These are phyloP conservation scores for Galerina marginata DNA, from an alignment of 768 basidiomycete genomes.

Conservation along the genomic window DNA sequence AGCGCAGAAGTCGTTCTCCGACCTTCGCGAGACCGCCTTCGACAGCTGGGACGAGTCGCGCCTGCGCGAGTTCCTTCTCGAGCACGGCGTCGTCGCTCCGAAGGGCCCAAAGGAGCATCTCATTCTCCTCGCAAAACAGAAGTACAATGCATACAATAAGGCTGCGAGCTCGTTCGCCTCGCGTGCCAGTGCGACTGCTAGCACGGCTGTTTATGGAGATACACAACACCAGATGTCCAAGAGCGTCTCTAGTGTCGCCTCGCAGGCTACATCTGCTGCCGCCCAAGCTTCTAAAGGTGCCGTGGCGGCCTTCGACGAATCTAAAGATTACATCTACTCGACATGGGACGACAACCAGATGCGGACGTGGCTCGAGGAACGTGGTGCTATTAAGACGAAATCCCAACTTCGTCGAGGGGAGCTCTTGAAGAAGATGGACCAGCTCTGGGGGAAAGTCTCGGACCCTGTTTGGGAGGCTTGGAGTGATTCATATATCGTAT, in stretches of 20 bases:
- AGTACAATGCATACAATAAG: slow-evolving; percentile 62
- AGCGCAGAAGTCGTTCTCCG: slow-evolving; percentile 67
- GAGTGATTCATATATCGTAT: slow-evolving; percentile 83
- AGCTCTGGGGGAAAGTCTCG: slow-evolving; percentile 65
- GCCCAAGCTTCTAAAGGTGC: slow-evolving; percentile 61
- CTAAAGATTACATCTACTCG: slow-evolving; percentile 88
- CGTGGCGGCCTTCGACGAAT: slow-evolving; percentile 61
- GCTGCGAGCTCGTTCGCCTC: slow-evolving; percentile 64
- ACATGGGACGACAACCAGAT: slow-evolving; percentile 87
- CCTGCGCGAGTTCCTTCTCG: slow-evolving; percentile 82
- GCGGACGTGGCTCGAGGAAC: slow-evolving; percentile 72
- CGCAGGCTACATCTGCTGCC: slow-evolving; percentile 26
- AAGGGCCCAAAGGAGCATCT: slow-evolving; percentile 81
- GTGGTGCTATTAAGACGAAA: slow-evolving; percentile 72
- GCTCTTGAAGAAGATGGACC: slow-evolving; percentile 69
- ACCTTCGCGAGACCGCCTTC: slow-evolving; percentile 64
- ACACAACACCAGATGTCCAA: slow-evolving; percentile 44
- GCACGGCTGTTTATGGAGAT: slow-evolving; percentile 56
- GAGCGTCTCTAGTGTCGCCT: slow-evolving; percentile 44
- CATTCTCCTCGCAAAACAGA: slow-evolving; percentile 74
- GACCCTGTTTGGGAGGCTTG: slow-evolving; percentile 83
- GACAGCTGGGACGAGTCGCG: slow-evolving; percentile 87
- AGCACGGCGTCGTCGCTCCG: slow-evolving; percentile 87
- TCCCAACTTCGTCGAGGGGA: slow-evolving; percentile 66
- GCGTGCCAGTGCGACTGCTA: slow-evolving; percentile 51